Evolutionary conservation across 2,329 filamentous ascomycete species (phyloP), one percentile per base, ranked within the genome.

Genomic region (Ceratocystiopsis minuta): DNA sequence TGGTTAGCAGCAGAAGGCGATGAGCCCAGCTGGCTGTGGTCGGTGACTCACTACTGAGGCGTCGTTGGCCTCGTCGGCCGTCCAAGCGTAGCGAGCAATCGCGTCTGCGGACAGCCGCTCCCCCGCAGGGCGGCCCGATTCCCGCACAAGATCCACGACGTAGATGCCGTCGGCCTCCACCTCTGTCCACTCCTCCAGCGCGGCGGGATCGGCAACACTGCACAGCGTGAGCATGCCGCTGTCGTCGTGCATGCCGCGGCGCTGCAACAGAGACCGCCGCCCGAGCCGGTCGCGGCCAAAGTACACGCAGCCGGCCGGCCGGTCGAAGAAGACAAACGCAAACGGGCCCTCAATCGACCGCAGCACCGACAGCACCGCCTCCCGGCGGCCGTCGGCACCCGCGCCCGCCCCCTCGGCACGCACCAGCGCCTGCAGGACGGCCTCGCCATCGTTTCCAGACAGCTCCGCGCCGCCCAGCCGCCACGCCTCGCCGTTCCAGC

Each of bases 401-500:
- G n/a, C n/a, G n/a, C n/a, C n/a, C n/a, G n/a, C n/a, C 6, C 24
- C 11, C 24, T 28, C 24, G 4, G 24, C 24, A 10, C 24, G 5
- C 16, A 67, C 53, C 38, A 94, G 64, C 34, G 71, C 53, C 32
- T 65, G 54, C 53, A 88, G 77, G 16, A 96, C 64, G 7, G 64
- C 60, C 52, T 79, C 68, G 3, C 82, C 82, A 59, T 98, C 90
- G 54, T 94, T 95, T 44, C 76, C 81, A 6, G 53, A 45, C n/a
- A 94, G 3, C 34, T 57, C 52, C 11, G 67, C 51, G 32, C 67
- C 68, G 10, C 59, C 60, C 39, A 93, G 67, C 44, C 71, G 78
- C 90, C 90, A 98, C 1, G 86, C 88, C 57, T 98, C 90, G 36
- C 90, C 90, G 54, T 98, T 98, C 90, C 90, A 98, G 67, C 88